phyloP scores from a whole-genome alignment of 495 filamentous ascomycete species.

The Neurospora sp. region DNA sequence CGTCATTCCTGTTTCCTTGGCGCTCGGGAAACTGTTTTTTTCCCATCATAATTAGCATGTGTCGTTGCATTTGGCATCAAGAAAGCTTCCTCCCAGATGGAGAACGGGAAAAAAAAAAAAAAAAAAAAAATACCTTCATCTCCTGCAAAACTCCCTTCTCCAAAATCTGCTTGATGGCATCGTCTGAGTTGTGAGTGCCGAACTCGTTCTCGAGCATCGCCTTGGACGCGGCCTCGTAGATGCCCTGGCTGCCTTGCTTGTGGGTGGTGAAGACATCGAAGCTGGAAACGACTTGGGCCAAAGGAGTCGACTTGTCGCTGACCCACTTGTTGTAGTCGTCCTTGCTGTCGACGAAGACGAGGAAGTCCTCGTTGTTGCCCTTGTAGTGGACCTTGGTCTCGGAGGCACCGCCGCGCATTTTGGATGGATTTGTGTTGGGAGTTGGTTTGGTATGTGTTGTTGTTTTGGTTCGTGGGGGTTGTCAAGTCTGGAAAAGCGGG shows the following conservation, averaged over 20 bases:
- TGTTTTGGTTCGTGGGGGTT: background rate
- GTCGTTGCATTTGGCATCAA: too few relatives aligned
- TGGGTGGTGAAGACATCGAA: conserved; percentile 89
- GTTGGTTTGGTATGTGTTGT: conserved; percentile 9
- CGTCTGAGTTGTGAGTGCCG: conserved; percentile 65
- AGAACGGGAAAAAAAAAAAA: too few relatives aligned
- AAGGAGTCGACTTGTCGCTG: conserved; percentile 63
- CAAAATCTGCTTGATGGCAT: conserved; percentile 68
- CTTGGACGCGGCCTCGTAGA: conserved; percentile 66
- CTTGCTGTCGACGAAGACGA: conserved; percentile 76
- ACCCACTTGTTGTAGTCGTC: conserved; percentile 71
- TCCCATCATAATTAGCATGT: background rate
- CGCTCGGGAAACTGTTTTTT: conserved; percentile 31
- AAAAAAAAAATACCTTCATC: conserved; percentile 45
- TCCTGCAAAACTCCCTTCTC: conserved; percentile 63
- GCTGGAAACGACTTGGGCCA: conserved; percentile 74
- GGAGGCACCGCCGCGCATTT: conserved; percentile 69
- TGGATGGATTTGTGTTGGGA: conserved; percentile 19
- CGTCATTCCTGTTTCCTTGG: conserved; percentile 32
- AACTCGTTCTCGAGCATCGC: conserved; percentile 73
- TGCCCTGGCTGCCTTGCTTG: conserved; percentile 82
- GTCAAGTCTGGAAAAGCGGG: background rate
- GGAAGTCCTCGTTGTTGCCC: conserved; percentile 78
- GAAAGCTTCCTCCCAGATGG: too few relatives aligned
- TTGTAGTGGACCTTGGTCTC: conserved; percentile 83